Base-by-base conservation (phyloP, 1,139 yeast species). In the Sugiyamaella xylanicola region DNA sequence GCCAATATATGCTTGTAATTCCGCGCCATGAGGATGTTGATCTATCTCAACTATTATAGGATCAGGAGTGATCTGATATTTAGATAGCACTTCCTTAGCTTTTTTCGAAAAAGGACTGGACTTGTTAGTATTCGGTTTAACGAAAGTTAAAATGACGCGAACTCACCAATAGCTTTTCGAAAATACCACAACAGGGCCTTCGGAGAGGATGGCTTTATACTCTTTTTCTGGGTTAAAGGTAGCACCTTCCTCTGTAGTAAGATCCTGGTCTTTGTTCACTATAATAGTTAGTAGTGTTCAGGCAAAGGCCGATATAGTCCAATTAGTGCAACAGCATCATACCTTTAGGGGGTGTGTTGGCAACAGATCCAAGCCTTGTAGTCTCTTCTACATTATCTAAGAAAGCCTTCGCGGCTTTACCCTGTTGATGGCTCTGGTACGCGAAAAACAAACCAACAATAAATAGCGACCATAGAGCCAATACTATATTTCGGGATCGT, bases 41-140 rank as follows among this genome's bases (percentile, higher is more conserved):
- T 93, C 98, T 55, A 93, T 78, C 68, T 93, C 98, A 25, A 92
- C 90, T 48, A 88, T 79, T 11, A 77, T 69, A 3, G 90, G 92
- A 42, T 76, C 74, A 1, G 98, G 99, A 1, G 80, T 77, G 58
- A 93, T 82, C 56, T 80, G 79, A 72, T 89, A 91, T 62, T 83
- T 81, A 22, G 72, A 71, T 52, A 93, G 76, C 47, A 91, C 74
- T 35, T 79, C 77, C 74, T 92, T 93, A 64, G 91, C 79, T 52
- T 75, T 77, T 66, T 80, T 81, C 22, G 95, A 87, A 70, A 77
- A 89, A 37, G 96, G 97, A 62, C 73, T 49, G 17, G 21, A 22
- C 19, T 39, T 13, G 46, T 48, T 45, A 45, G 48, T 55, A 8
- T 50, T 35, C 19, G 11, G n/a, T n/a, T 16, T n/a, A n/a, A 20